Evolutionary conservation across 345 rosid species (phyloP).

Genomic region (Firmiana major): DNA sequence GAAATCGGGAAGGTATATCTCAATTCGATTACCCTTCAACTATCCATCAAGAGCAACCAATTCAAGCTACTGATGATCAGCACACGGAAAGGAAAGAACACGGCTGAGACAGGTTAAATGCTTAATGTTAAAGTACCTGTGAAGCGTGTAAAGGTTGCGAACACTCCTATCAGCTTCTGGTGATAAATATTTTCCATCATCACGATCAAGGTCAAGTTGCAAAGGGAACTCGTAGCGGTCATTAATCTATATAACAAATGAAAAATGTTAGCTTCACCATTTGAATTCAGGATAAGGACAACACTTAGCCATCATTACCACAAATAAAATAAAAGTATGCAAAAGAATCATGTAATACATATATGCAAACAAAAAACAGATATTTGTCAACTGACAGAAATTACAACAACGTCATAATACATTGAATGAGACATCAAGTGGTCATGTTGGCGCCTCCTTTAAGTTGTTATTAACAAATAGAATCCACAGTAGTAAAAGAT

Average conservation of each 20-base stretch:
- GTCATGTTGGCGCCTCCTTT: background rate
- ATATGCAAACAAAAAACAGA: background rate
- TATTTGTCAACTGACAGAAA: background rate
- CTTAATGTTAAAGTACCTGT: slow-evolving; percentile 41
- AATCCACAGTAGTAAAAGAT: background rate
- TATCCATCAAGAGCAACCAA: background rate
- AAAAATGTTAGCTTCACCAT: background rate
- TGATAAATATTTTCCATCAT: slow-evolving; percentile 75
- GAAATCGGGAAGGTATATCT: background rate
- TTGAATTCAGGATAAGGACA: background rate
- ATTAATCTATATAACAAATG: slow-evolving; percentile 60
- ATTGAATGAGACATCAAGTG: background rate
- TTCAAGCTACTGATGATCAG: background rate
- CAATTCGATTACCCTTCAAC: background rate
- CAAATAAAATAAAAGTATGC: background rate
- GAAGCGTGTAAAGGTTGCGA: slow-evolving; percentile 89
- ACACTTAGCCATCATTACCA: background rate
- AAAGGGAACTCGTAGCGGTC: slow-evolving; percentile 96
- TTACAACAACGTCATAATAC: background rate
- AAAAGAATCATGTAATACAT: background rate
- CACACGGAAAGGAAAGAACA: background rate
- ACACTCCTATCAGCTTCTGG: slow-evolving; percentile 91
- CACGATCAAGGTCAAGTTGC: slow-evolving; percentile 94
- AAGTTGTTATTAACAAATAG: background rate
- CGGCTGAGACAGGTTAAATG: background rate